These are phyloP conservation scores for Saccharomycopsis vini DNA, from an alignment of 805 yeast species.

Conservation along the genomic window DNA sequence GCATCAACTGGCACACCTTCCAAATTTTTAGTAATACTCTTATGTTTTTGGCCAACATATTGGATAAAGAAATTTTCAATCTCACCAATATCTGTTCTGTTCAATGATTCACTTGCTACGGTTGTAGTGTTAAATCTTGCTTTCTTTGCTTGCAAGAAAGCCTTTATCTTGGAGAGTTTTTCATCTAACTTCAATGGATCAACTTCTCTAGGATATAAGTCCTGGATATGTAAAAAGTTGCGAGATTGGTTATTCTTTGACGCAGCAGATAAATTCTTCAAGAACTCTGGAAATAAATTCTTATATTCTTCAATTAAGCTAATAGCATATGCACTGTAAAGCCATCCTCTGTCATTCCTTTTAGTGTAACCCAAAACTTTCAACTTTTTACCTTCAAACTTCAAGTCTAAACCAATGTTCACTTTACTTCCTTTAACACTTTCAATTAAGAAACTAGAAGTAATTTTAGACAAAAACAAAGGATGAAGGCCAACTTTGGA, in stretches of 20 bases:
- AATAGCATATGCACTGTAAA: conserved; percentile 67
- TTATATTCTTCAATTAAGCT: conserved; percentile 55
- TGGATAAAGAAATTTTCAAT: conserved; percentile 55
- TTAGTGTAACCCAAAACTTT: conserved; percentile 86
- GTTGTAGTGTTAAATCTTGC: conserved; percentile 55
- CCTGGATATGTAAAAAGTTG: conserved; percentile 22
- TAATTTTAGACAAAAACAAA: conserved; percentile 63
- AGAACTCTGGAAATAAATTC: conserved; percentile 51
- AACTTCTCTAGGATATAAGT: conserved; percentile 28
- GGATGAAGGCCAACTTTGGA: conserved; percentile 49
- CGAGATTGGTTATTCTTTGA: conserved; percentile 5
- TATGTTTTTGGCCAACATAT: conserved; percentile 36
- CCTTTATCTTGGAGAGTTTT: conserved; percentile 25
- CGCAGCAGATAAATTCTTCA: conserved; percentile 31
- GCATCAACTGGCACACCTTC: conserved; percentile 83
- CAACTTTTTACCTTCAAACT: conserved; percentile 67
- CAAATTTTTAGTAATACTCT: conserved; percentile 45
- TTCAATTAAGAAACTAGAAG: conserved; percentile 60
- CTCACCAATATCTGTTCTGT: conserved; percentile 51
- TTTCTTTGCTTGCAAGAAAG: conserved; percentile 42
- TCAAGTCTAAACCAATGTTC: conserved; percentile 77
- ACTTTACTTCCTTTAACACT: conserved; percentile 42
- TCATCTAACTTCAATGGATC: conserved; percentile 23
- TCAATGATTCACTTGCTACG: conserved; percentile 69
- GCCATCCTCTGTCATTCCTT: conserved; percentile 65